phyloP scores from a whole-genome alignment of 2,329 filamentous ascomycete genomes.

The Myriosclerotinia duriaeana region DNA sequence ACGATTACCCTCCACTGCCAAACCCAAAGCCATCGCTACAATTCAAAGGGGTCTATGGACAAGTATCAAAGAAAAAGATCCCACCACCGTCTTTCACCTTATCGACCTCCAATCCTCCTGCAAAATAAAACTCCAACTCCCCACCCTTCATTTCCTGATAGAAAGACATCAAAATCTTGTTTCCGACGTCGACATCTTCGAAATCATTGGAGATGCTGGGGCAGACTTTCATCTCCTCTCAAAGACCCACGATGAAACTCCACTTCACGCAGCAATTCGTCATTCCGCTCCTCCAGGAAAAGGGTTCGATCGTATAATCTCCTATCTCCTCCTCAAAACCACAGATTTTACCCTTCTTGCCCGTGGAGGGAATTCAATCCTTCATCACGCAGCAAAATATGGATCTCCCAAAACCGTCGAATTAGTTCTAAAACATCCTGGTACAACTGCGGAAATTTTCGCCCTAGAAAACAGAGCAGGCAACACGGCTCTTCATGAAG shows the following conservation, averaged over 20 bases:
- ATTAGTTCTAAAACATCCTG: neutral
- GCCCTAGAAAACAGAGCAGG: constrained; percentile 3
- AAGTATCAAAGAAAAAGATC: neutral
- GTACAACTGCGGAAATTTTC: neutral
- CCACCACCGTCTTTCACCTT: neutral
- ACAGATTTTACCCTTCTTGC: neutral
- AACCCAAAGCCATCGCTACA: neutral
- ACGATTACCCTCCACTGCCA: no score
- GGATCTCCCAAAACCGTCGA: neutral
- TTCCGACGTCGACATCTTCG: neutral
- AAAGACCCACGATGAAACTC: constrained; percentile 4
- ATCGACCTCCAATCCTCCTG: neutral
- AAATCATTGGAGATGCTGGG: neutral
- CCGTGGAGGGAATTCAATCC: constrained; percentile 4
- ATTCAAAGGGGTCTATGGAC: constrained; percentile 10
- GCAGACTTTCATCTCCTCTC: neutral
- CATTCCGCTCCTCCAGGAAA: neutral
- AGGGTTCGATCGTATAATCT: neutral
- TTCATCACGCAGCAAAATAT: constrained; percentile 10
- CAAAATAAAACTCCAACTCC: neutral
- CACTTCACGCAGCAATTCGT: constrained; percentile 14
- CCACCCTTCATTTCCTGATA: constrained; percentile 14
- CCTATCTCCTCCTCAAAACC: constrained; percentile 8
- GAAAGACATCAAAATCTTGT: neutral
- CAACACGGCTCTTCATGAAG: constrained; percentile 10